Evolutionary conservation across 106 monocot genomes (phyloP).

Genomic region (Dioscorea dumetorum): DNA sequence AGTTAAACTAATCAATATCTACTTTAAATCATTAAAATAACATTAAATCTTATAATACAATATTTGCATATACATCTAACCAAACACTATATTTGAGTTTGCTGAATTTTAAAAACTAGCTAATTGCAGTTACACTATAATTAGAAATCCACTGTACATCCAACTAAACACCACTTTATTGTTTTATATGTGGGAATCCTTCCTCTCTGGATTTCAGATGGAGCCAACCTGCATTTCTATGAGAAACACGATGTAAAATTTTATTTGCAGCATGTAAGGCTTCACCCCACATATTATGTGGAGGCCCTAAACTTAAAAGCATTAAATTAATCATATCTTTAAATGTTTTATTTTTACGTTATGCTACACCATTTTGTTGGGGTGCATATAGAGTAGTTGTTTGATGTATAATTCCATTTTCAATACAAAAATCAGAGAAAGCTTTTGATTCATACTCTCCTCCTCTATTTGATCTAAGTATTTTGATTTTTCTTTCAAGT

Average conservation of each 20-base stretch:
- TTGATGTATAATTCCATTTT: conserved; percentile 5
- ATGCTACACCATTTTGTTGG: not conserved
- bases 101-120: too few relatives aligned
- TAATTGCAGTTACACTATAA: too few relatives aligned
- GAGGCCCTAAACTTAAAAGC: not conserved
- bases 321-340: conserved; percentile 3
- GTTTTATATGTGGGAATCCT: not conserved
- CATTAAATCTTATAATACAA: too few relatives aligned
- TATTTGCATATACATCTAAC: too few relatives aligned
- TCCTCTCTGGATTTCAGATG: not conserved
- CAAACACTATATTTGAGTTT: too few relatives aligned
- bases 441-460: not conserved
- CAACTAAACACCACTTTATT: too few relatives aligned
- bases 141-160: too few relatives aligned
- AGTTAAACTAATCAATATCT: too few relatives aligned
- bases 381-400: not conserved
- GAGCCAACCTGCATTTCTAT: not conserved
- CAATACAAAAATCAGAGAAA: not conserved
- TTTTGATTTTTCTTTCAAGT: not conserved
- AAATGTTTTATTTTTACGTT: conserved; percentile 6
- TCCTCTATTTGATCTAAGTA: not conserved
- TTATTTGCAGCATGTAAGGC: not conserved
- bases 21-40: too few relatives aligned
- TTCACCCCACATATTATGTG: not conserved
- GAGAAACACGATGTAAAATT: not conserved